These are phyloP conservation scores for Annulohypoxylon bovei DNA, from an alignment of 495 filamentous ascomycete genomes.

Conservation along the genomic window DNA sequence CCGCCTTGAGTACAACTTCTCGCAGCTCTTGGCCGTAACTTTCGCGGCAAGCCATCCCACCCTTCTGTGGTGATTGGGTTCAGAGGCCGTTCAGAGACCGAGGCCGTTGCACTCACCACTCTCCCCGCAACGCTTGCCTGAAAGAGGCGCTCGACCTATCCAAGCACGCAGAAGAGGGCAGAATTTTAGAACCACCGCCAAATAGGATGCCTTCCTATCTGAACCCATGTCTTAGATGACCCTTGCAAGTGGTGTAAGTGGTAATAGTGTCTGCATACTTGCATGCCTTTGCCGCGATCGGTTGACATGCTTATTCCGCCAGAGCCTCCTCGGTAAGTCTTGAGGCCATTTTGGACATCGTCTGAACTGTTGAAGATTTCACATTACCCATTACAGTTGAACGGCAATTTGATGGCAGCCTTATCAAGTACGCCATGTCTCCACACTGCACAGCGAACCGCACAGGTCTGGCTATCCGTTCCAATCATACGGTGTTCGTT, in stretches of 20 bases:
- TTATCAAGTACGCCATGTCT: slow-evolving; percentile 38
- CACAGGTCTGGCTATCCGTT: slow-evolving; percentile 25
- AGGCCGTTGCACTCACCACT: slow-evolving; percentile 41
- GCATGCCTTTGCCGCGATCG: slow-evolving; percentile 42
- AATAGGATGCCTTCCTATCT: slow-evolving; percentile 43
- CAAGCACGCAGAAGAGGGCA: slow-evolving; percentile 31
- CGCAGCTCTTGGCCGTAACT: slow-evolving; percentile 46
- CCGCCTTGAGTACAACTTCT: slow-evolving; percentile 38
- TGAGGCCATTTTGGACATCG: slow-evolving; percentile 38
- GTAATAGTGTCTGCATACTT: slow-evolving; percentile 43
- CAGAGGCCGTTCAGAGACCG: slow-evolving; percentile 41
- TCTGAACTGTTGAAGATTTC: slow-evolving; percentile 27
- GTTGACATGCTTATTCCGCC: slow-evolving; percentile 35
- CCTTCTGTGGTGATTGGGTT: slow-evolving; percentile 34
- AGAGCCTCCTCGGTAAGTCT: slow-evolving; percentile 42
- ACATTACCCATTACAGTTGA: slow-evolving; percentile 20
- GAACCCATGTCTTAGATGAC: slow-evolving; percentile 44
- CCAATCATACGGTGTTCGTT: slow-evolving; percentile 33
- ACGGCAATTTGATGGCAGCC: slow-evolving; percentile 39
- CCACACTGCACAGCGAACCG: slow-evolving; percentile 28
- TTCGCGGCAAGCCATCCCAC: slow-evolving; percentile 38
- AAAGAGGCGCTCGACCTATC: slow-evolving; percentile 46
- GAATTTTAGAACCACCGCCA: slow-evolving; percentile 35
- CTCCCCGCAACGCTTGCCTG: slow-evolving; percentile 45
- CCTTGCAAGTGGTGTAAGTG: slow-evolving; percentile 42